phyloP scores from a whole-genome alignment of 148 eudicot genomes.

The Camellia granthamiana region DNA sequence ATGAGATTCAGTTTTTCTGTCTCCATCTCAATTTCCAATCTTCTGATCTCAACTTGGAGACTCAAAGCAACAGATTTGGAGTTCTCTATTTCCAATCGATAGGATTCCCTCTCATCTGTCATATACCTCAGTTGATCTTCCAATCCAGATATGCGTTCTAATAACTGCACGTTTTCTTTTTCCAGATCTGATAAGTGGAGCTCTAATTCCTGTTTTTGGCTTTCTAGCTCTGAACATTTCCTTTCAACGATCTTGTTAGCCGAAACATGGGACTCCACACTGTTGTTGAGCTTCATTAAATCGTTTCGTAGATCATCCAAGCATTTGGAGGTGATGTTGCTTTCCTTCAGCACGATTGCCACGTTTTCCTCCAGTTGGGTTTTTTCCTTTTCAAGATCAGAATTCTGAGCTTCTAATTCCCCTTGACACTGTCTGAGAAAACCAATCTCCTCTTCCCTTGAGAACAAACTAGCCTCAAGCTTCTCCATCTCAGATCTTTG shows the following conservation, averaged over 20 bases:
- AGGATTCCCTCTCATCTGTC: constrained; percentile 52
- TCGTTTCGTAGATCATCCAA: constrained; percentile 43
- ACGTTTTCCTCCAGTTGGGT: constrained; percentile 36
- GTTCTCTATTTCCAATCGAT: constrained; percentile 44
- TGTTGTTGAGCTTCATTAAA: constrained; percentile 30
- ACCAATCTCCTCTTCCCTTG: constrained; percentile 18
- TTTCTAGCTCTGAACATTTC: constrained; percentile 45
- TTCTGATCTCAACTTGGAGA: constrained; percentile 58
- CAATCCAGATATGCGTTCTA: constrained; percentile 51
- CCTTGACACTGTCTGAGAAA: neutral
- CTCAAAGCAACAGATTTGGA: constrained; percentile 37
- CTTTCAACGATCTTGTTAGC: constrained; percentile 51
- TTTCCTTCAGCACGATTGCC: constrained; percentile 40
- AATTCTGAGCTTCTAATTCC: constrained; percentile 43
- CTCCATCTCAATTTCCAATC: constrained; percentile 46
- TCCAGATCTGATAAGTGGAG: constrained; percentile 42
- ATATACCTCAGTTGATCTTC: constrained; percentile 54
- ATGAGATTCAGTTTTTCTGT: constrained; percentile 37
- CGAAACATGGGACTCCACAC: constrained; percentile 44
- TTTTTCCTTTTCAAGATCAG: constrained; percentile 37
- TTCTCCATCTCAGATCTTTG: constrained; percentile 15
- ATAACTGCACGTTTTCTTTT: constrained; percentile 56
- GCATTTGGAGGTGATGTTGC: constrained; percentile 26
- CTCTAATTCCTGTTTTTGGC: constrained; percentile 52
- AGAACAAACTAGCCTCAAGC: constrained; percentile 15